These are phyloP conservation scores for Metschnikowia santaceciliae DNA, from an alignment of 805 yeast genomes.

Conservation along the genomic window DNA sequence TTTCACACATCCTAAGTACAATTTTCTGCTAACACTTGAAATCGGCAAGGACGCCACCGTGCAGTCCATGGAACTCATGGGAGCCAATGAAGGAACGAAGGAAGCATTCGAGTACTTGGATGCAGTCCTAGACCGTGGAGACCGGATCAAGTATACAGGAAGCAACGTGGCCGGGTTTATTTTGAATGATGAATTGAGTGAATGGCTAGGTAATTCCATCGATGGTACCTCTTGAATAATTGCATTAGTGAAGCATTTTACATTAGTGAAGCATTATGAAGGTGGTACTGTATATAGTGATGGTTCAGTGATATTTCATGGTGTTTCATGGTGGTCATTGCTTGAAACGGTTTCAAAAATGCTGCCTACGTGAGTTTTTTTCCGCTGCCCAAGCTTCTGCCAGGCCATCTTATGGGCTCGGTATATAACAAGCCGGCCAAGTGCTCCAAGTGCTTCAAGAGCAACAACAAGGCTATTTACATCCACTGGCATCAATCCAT, in stretches of 20 bases:
- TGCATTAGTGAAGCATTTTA: neutral
- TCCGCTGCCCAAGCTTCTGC: too few species aligned
- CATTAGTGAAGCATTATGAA: too few species aligned
- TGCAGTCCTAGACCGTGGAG: constrained; percentile 23
- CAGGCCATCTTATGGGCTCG: too few species aligned
- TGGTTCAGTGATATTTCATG: too few species aligned
- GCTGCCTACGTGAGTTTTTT: too few species aligned
- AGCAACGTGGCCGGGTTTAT: constrained; percentile 43
- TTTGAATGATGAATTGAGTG: constrained; percentile 39
- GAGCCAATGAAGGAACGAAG: constrained; percentile 3
- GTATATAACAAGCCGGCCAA: too few species aligned
- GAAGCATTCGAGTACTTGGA: constrained; percentile 33
- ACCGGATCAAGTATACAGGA: constrained; percentile 36
- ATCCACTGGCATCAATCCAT: too few species aligned
- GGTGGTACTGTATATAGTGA: too few species aligned
- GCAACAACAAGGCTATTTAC: too few species aligned
- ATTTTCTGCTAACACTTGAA: constrained; percentile 30
- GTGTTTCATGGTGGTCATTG: too few species aligned
- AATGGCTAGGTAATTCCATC: constrained; percentile 43
- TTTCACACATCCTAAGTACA: constrained; percentile 31
- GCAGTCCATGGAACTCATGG: constrained; percentile 18
- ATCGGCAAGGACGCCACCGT: constrained; percentile 46
- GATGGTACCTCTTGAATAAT: constrained; percentile 37
- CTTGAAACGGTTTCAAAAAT: too few species aligned
- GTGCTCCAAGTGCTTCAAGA: too few species aligned